Evolutionary conservation across 140 eudicot genomes (phyloP).

Genomic region (Oenanthe javanica): DNA sequence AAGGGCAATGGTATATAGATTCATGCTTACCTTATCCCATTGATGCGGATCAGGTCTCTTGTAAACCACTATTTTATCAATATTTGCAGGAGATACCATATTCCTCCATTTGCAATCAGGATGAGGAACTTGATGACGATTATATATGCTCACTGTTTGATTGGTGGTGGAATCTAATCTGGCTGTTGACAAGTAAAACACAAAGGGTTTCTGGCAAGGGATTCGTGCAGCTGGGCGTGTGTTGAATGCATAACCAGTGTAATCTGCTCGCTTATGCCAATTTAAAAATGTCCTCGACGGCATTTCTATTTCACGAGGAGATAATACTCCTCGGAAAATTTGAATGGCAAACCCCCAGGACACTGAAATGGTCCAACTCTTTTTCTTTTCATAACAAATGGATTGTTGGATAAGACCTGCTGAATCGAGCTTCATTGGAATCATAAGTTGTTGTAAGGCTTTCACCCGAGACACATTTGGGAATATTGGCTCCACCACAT

Average conservation of each 20-base stretch:
- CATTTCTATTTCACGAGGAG: conserved; percentile 99
- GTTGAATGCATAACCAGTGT: conserved; percentile 92
- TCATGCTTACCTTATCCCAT: conserved; percentile 84
- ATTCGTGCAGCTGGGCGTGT: conserved; percentile 89
- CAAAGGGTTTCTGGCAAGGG: conserved; percentile 91
- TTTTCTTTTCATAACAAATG: conserved; percentile 58
- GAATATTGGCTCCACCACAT: conserved; percentile 92
- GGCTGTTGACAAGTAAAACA: conserved; percentile 58
- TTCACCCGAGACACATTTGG: conserved; percentile 72
- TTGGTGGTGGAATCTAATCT: conserved; percentile 37
- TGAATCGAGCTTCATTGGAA: conserved; percentile 82
- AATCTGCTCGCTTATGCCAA: conserved; percentile 96
- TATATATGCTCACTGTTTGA: conserved; percentile 50
- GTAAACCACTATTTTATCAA: conserved; percentile 55
- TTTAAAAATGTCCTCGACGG: conserved; percentile 97
- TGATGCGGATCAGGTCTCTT: conserved; percentile 76
- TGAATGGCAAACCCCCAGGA: conserved; percentile 99
- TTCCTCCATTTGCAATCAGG: conserved; percentile 96
- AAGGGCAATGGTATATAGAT: neutral
- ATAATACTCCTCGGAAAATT: conserved; percentile 75
- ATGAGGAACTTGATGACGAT: conserved; percentile 55
- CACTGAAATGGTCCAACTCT: conserved; percentile 88
- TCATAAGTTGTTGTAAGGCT: conserved; percentile 51
- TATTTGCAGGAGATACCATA: conserved; percentile 55
- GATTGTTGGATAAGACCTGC: conserved; percentile 95